Conservation (phyloP, 2,329 filamentous ascomycete genomes). For the Colletotrichum lini region DNA sequence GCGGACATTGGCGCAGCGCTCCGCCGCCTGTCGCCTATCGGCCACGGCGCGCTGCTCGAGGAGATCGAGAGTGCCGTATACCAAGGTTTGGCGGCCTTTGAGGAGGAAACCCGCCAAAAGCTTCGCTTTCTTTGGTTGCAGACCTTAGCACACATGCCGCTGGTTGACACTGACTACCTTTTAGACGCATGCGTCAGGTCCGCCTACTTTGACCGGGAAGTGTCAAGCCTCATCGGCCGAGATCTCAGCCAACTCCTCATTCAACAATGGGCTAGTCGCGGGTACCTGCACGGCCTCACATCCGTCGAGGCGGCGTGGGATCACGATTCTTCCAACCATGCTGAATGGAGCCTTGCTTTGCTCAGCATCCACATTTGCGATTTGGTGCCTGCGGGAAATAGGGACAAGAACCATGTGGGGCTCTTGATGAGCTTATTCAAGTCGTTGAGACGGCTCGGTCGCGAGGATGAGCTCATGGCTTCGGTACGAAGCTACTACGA, state of each 20-base stretch:
- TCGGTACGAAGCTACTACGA: slow-evolving; percentile 37
- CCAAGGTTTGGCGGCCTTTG: slow-evolving; percentile 18
- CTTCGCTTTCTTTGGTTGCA: slow-evolving; percentile 41
- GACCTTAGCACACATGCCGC: slow-evolving; percentile 43
- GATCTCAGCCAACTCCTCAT: slow-evolving; percentile 44
- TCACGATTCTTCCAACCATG: not conserved
- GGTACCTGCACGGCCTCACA: slow-evolving; percentile 17
- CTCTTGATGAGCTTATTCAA: slow-evolving; percentile 40
- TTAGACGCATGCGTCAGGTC: slow-evolving; percentile 41
- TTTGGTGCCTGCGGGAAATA: not conserved
- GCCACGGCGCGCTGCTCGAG: slow-evolving; percentile 24
- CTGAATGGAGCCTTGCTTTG: slow-evolving; percentile 22
- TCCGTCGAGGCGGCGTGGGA: not conserved
- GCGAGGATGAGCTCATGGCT: slow-evolving; percentile 37
- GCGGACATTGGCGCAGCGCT: slow-evolving; percentile 37
- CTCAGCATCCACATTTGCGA: slow-evolving; percentile 20
- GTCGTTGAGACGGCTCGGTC: slow-evolving; percentile 38
- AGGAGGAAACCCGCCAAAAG: slow-evolving; percentile 3
- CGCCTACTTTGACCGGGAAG: slow-evolving; percentile 24
- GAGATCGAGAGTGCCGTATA: slow-evolving; percentile 22
- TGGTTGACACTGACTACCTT: slow-evolving; percentile 37
- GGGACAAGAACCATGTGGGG: not conserved
- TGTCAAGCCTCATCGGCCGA: slow-evolving; percentile 21
- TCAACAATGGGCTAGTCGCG: slow-evolving; percentile 44
- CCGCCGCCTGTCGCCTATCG: slow-evolving; percentile 10